A percentile compares a stretch with the other conserved stretches of the same genome.
These are phyloP conservation scores for Mucor lusitanicus DNA, from an alignment of 371 early-diverging fungal genomes.

Conservation along the genomic window DNA sequence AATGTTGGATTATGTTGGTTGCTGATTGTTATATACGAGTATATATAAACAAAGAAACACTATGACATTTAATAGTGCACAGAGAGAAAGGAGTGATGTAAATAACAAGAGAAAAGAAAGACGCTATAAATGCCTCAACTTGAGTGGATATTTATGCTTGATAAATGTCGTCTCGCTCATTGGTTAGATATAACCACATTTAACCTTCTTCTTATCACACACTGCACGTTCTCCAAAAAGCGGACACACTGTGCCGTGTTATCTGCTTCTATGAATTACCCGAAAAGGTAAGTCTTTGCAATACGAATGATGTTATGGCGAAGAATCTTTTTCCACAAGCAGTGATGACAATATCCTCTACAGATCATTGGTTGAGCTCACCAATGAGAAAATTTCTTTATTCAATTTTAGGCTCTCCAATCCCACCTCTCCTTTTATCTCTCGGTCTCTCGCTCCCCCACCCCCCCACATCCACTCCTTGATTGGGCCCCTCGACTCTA, in stretches of 20 bases:
- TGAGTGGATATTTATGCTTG: neutral
- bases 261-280: neutral
- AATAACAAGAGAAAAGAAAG: neutral
- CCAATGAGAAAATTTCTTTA: constrained; percentile 5
- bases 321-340: neutral
- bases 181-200: neutral
- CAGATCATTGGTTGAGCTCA: neutral
- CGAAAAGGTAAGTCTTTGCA: neutral
- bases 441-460: neutral
- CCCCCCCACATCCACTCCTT: neutral
- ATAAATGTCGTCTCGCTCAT: neutral
- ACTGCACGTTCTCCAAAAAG: neutral
- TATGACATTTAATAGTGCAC: neutral
- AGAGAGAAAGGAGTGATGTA: neutral
- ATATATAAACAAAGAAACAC: neutral
- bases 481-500: neutral
- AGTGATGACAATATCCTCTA: neutral
- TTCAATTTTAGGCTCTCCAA: neutral
- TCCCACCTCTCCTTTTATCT: neutral
- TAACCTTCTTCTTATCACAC: neutral
- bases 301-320: constrained; percentile 2
- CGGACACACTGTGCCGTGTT: neutral
- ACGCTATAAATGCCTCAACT: neutral
- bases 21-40: neutral
- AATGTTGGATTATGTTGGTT: neutral